Conservation (phyloP, 306 rosid genomes). For the Aeschynomene evenia region DNA sequence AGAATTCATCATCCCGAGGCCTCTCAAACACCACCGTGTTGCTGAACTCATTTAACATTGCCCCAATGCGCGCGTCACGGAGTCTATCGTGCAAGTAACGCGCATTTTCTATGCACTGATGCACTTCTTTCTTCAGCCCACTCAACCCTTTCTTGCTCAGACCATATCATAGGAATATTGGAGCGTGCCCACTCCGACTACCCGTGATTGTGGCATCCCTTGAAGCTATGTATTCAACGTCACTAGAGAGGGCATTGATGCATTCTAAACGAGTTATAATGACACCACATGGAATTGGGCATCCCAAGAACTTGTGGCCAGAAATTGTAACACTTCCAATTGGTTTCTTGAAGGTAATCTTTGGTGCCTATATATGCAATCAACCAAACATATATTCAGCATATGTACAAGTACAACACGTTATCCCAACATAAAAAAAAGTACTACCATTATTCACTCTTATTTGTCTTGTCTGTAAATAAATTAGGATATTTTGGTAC, state of each 20-base stretch:
- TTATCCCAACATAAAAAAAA: too few species aligned
- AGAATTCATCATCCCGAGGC: slow-evolving; percentile 53
- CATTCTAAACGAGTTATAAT: slow-evolving; percentile 45
- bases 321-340: slow-evolving; percentile 23
- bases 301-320: slow-evolving; percentile 24
- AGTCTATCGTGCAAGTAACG: background rate
- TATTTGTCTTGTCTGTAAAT: too few species aligned
- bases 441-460: too few species aligned
- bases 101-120: slow-evolving; percentile 60
- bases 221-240: slow-evolving; percentile 68
- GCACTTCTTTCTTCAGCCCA: slow-evolving; percentile 68
- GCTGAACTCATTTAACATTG: slow-evolving; percentile 19
- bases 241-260: slow-evolving; percentile 50
- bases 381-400: background rate
- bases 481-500: too few species aligned
- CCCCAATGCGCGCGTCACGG: background rate
- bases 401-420: too few species aligned
- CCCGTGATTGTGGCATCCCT: slow-evolving; percentile 79
- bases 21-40: slow-evolving; percentile 55
- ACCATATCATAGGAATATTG: slow-evolving; percentile 73
- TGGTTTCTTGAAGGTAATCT: slow-evolving; percentile 12
- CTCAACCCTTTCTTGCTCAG: slow-evolving; percentile 55
- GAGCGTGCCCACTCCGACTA: slow-evolving; percentile 68
- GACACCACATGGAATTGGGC: slow-evolving; percentile 23
- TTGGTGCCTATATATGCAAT: slow-evolving; percentile 14